Conservation (phyloP, 257 asterid genomes). For the Lantana camara region DNA sequence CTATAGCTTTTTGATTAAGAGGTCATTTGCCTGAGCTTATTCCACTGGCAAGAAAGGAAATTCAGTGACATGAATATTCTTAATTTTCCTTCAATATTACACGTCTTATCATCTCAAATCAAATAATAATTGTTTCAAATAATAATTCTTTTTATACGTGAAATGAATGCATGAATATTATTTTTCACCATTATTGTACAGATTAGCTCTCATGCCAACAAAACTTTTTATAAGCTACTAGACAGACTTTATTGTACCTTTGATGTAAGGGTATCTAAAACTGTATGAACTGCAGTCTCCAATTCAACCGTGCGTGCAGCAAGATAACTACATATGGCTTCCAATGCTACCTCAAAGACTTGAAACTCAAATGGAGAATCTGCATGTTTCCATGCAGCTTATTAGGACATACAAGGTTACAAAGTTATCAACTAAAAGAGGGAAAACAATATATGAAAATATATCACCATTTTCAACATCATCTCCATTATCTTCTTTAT, state of each 20-base stretch:
- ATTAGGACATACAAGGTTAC: conserved; percentile 21
- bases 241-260: conserved; percentile 56
- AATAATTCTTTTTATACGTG: no score
- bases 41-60: no score
- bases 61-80: no score
- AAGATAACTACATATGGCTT: conserved; percentile 87
- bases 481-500: conserved; percentile 61
- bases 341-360: conserved; percentile 90
- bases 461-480: conserved; percentile 75
- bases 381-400: conserved; percentile 34
- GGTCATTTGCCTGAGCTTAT: no score
- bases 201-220: no score
- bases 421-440: neutral
- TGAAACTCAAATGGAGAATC: conserved; percentile 93
- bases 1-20: no score
- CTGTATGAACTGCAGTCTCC: conserved; percentile 94
- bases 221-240: no score
- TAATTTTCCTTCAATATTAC: no score
- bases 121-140: no score
- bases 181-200: no score
- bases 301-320: conserved; percentile 79
- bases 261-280: conserved; percentile 87
- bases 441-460: conserved; percentile 14
- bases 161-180: no score
- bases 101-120: no score